Evolutionary conservation across 2,329 filamentous ascomycete species (phyloP).

Genomic region (Helotiales sp.): DNA sequence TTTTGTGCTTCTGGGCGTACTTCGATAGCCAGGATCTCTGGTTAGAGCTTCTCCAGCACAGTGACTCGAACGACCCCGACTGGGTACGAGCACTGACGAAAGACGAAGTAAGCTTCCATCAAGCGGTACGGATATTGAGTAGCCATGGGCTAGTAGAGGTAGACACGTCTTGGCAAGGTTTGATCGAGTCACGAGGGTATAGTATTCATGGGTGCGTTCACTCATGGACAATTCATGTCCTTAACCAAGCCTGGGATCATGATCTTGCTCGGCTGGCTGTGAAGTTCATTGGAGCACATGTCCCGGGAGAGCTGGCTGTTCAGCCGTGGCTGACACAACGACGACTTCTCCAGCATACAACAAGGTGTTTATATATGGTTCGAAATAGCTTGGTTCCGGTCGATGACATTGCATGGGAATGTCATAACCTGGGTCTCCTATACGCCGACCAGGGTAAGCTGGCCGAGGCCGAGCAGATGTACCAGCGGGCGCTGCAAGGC

Average conservation of each 20-base stretch:
- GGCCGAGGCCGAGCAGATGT: no score
- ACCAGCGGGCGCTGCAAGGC: no score
- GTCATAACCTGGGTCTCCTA: no score
- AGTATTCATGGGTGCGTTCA: conserved; percentile 21
- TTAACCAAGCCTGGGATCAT: conserved; percentile 19
- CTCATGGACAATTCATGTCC: conserved; percentile 17
- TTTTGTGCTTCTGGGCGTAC: conserved; percentile 17
- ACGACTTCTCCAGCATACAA: not conserved
- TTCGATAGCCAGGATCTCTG: conserved; percentile 22
- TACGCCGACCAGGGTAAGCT: no score
- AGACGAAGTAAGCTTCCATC: conserved; percentile 19
- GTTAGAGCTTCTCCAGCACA: conserved; percentile 21
- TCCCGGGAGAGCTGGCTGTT: conserved; percentile 3
- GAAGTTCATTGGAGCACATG: conserved; percentile 16
- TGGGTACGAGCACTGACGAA: conserved; percentile 18
- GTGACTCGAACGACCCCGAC: not conserved
- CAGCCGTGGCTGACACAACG: not conserved
- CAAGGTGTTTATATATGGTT: conserved; percentile 11
- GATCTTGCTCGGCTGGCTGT: conserved; percentile 13
- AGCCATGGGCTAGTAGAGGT: conserved; percentile 15
- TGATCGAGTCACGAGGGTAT: conserved; percentile 16
- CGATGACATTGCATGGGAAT: conserved; percentile 19
- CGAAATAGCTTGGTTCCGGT: conserved; percentile 22
- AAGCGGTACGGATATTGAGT: conserved; percentile 10
- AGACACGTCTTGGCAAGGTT: conserved; percentile 11